Conservation (phyloP, 495 filamentous ascomycete species). For the Sporormia fimetaria region DNA sequence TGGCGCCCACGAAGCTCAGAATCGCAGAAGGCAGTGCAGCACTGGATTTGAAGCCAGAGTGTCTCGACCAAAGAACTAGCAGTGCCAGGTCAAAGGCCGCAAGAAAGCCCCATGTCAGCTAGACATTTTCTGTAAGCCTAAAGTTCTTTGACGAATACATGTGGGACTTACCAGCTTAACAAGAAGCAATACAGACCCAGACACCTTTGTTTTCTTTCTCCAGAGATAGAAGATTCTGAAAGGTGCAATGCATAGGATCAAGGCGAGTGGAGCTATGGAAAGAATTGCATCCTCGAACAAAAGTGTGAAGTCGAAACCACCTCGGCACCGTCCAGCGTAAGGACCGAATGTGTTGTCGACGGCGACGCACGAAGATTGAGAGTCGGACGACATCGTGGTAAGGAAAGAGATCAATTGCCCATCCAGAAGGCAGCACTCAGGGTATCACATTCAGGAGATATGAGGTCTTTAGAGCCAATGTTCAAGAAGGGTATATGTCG, state of each 20-base stretch:
- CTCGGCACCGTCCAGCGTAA: slow-evolving; percentile 31
- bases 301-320: slow-evolving; percentile 25
- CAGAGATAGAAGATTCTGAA: slow-evolving; percentile 39
- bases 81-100: slow-evolving; percentile 28
- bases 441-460: slow-evolving; percentile 18
- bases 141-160: slow-evolving; percentile 1
- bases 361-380: slow-evolving; percentile 1
- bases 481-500: not conserved
- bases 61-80: slow-evolving; percentile 10
- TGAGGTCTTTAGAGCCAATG: slow-evolving; percentile 6
- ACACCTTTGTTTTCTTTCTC: slow-evolving; percentile 39
- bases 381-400: slow-evolving; percentile 17
- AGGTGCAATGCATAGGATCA: slow-evolving; percentile 33
- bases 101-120: slow-evolving; percentile 28
- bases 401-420: slow-evolving; percentile 17
- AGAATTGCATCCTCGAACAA: slow-evolving; percentile 41
- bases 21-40: slow-evolving; percentile 41
- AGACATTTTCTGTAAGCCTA: not conserved
- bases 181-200: slow-evolving; percentile 31
- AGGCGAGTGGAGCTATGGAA: slow-evolving; percentile 43
- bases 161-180: slow-evolving; percentile 43
- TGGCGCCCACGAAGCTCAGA: slow-evolving; percentile 34
- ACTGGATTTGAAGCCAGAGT: slow-evolving; percentile 28
- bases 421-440: slow-evolving; percentile 8
- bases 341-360: slow-evolving; percentile 32